Percentiles rank a stretch among this genome's conserved stretches.
These are phyloP conservation scores for Cyclotella atomus DNA, from an alignment of 108 stramenopile species.

Conservation along the genomic window DNA sequence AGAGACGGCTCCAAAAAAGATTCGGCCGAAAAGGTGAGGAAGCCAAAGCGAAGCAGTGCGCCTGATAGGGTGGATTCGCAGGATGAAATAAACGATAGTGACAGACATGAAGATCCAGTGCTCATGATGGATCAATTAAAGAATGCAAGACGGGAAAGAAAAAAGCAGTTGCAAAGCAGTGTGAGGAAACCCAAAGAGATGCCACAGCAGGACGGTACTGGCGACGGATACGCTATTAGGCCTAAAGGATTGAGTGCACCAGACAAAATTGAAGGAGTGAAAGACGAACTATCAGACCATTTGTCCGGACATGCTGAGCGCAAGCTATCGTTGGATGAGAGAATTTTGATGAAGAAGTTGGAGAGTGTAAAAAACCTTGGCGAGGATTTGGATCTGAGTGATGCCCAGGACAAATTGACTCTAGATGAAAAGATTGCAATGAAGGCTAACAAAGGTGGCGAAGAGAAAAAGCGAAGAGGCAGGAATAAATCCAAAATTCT, in stretches of 20 bases:
- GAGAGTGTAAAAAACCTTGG: background rate
- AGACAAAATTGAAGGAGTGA: background rate
- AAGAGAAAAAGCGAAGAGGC: background rate
- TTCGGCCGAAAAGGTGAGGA: background rate
- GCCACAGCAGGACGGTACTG: background rate
- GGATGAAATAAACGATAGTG: too few relatives aligned
- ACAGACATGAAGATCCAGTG: background rate
- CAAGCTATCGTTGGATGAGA: background rate
- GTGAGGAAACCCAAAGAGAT: background rate
- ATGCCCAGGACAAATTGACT: background rate
- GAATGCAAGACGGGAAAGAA: background rate
- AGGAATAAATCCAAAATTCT: background rate
- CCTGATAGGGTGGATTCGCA: too few relatives aligned
- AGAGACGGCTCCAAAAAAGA: background rate
- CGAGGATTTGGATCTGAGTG: background rate
- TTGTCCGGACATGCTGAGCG: background rate
- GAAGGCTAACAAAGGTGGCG: background rate
- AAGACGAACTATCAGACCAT: background rate
- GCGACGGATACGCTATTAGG: background rate
- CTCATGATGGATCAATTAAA: background rate
- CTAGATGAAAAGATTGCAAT: background rate
- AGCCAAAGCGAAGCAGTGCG: background rate
- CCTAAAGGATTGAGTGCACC: background rate
- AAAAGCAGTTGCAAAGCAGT: background rate
- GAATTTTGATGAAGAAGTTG: background rate